Evolutionary conservation across 2,329 filamentous ascomycete species (phyloP), one percentile per base, ranked within the genome.

Genomic region (Aureobasidium sp.): DNA sequence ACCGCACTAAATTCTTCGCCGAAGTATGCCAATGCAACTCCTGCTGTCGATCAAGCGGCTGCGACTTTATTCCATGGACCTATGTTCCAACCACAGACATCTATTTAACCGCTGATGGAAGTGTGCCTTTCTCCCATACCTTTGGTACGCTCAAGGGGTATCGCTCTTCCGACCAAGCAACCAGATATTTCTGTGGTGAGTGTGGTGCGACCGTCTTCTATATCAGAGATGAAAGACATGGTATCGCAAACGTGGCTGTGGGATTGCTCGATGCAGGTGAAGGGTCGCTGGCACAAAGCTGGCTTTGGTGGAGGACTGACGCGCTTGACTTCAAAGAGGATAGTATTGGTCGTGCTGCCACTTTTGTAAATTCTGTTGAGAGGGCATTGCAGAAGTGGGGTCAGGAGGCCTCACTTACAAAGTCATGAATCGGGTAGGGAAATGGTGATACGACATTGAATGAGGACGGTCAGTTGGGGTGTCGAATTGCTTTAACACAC

Each of bases 171-270:
- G 69, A 74, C 0, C 79, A 77, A 0, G 79, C 85, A 3, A 73
- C 76, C 50, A 79, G 87, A 17, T 82, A 85, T 47, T 89, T 88
- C 68, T 90, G 86, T 68, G 71, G 72, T 1, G 68, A 60, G 0
- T 90, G 87, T 68, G 86, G 86, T 1, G 85, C 87, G 0, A 85
- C 80, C 0, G 77, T 85, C 3, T 88, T 88, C 67, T 88, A 83
- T 81, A 79, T 82, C 66, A 80, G 80, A 59, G 72, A 76, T 4
- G 74, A 75, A 63, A 75, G 85, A 42, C 77, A 81, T 0, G 77
- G 78, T 4, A 69, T 89, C 19, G 76, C 89, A 17, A 85, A 89
- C 71, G 79, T 89, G 9, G 87, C 84, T 64, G 79, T 81, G 9
- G 86, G 86, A 0, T 44, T 71, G n/a, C 68, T 88, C 5, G 74